These are phyloP conservation scores for Rhodotorula toruloides DNA, from an alignment of 768 basidiomycete species.

Conservation along the genomic window DNA sequence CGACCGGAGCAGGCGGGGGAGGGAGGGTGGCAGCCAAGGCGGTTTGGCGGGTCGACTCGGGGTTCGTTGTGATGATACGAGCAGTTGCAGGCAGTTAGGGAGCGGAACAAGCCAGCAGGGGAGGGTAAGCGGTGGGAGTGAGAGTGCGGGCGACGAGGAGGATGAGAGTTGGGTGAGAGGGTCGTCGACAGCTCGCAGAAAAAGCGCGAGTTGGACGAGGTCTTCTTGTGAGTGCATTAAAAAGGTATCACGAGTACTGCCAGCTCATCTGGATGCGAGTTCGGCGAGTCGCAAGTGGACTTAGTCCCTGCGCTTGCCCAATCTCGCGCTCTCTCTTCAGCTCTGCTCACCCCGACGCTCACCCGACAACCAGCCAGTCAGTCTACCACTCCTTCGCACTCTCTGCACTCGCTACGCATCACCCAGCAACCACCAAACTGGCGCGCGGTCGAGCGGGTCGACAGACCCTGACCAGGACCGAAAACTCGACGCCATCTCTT, in stretches of 20 bases:
- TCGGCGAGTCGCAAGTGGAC: too few species aligned
- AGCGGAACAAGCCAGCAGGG: too few species aligned
- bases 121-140: too few species aligned
- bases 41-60: not conserved
- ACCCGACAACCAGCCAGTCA: constrained; percentile 1
- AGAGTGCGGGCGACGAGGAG: not conserved
- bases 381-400: not conserved
- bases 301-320: not conserved
- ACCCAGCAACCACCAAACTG: too few species aligned
- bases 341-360: not conserved
- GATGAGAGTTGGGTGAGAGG: too few species aligned
- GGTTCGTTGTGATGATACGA: too few species aligned
- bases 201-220: too few species aligned
- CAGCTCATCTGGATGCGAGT: not conserved
- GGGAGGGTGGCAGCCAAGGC: not conserved
- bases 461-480: not conserved
- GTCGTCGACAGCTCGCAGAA: too few species aligned
- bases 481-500: too few species aligned
- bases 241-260: not conserved
- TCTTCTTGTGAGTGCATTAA: too few species aligned
- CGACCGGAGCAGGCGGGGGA: not conserved
- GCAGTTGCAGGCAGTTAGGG: too few species aligned
- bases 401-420: not conserved
- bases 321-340: not conserved
- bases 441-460: not conserved